These are phyloP conservation scores for Fagopyrum homotropicum DNA, from an alignment of 148 eudicot genomes.

Conservation along the genomic window DNA sequence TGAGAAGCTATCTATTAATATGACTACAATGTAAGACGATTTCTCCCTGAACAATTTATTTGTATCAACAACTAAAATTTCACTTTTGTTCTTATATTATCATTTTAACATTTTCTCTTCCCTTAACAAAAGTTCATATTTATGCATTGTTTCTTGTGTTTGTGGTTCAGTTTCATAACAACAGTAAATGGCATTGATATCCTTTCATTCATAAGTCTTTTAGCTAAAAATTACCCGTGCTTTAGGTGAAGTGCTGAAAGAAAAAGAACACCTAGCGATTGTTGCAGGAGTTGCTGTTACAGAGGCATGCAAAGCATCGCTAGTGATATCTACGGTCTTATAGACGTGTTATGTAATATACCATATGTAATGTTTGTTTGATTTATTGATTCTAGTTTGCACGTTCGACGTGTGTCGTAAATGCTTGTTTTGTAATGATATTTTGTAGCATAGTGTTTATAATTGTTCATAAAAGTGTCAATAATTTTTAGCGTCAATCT, in stretches of 20 bases:
- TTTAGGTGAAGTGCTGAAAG: conserved; percentile 7
- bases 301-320: conserved; percentile 17
- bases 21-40: conserved; percentile 66
- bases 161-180: neutral
- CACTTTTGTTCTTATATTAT: neutral
- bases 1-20: conserved; percentile 43
- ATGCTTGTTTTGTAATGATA: too few relatives aligned
- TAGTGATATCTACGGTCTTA: too few relatives aligned
- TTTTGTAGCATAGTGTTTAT: too few relatives aligned
- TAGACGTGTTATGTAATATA: too few relatives aligned
- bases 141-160: neutral
- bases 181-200: neutral
- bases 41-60: neutral
- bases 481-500: too few relatives aligned
- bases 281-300: conserved; percentile 54
- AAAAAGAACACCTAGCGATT: conserved; percentile 52
- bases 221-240: neutral
- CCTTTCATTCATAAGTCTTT: neutral
- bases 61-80: neutral
- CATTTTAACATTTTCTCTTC: conserved; percentile 41
- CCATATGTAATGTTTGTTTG: too few relatives aligned
- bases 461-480: too few relatives aligned
- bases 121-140: neutral
- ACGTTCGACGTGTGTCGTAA: too few relatives aligned
- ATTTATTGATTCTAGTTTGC: too few relatives aligned